phyloP scores from a whole-genome alignment of 192 early-diverging fungal genomes.

The Polychytrium aggregatum region DNA sequence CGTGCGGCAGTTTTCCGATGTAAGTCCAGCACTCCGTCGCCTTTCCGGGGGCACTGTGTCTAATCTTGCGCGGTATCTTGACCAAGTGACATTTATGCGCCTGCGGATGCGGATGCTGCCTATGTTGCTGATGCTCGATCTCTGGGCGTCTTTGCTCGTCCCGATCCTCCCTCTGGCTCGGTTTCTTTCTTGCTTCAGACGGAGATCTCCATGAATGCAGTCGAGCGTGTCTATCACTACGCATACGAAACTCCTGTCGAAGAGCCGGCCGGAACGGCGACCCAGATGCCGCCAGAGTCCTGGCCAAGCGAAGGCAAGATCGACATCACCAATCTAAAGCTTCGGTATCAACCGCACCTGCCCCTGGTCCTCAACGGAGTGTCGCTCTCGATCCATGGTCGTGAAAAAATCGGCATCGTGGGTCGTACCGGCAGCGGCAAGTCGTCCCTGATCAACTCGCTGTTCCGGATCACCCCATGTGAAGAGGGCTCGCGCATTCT shows the following conservation, averaged over 20 bases:
- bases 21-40: too few species aligned
- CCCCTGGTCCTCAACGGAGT: slow-evolving; percentile 27
- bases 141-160: too few species aligned
- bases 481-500: slow-evolving; percentile 39
- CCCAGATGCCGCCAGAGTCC: slow-evolving; percentile 14
- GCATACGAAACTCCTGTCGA: slow-evolving; percentile 28
- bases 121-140: too few species aligned
- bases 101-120: too few species aligned
- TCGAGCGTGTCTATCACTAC: slow-evolving; percentile 41
- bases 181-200: too few species aligned
- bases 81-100: too few species aligned
- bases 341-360: slow-evolving; percentile 33
- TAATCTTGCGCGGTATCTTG: too few species aligned
- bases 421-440: slow-evolving; percentile 26
- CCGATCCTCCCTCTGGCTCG: too few species aligned
- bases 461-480: slow-evolving; percentile 17
- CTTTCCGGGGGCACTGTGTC: too few species aligned
- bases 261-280: slow-evolving; percentile 11
- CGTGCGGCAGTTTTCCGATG: slow-evolving; percentile 65
- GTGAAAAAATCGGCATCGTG: slow-evolving; percentile 23
- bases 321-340: slow-evolving; percentile 23
- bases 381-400: slow-evolving; percentile 11
- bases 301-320: slow-evolving; percentile 42
- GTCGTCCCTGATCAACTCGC: slow-evolving; percentile 1
- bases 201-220: slow-evolving; percentile 42